Evolutionary conservation across 305 asterid genomes (phyloP).

Genomic region (Rubia tinctorum): DNA sequence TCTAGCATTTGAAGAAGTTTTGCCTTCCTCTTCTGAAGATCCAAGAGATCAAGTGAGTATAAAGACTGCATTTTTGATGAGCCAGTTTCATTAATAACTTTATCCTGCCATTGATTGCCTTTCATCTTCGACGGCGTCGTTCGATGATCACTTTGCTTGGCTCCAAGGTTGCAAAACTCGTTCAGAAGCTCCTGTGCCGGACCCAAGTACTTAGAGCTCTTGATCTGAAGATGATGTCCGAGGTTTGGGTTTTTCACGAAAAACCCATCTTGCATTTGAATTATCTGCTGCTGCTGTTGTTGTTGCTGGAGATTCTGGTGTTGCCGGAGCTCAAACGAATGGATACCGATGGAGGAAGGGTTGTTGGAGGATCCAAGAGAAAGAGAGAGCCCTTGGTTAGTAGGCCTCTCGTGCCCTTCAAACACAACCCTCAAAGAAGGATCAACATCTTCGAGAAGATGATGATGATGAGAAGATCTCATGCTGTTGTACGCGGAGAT

Average conservation of each 20-base stretch:
- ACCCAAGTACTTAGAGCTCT: constrained; percentile 54
- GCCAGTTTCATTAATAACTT: constrained; percentile 25
- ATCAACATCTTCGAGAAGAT: constrained; percentile 27
- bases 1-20: constrained; percentile 83
- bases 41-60: constrained; percentile 65
- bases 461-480: constrained; percentile 14
- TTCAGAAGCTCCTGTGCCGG: constrained; percentile 69
- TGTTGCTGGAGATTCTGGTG: constrained; percentile 14
- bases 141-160: constrained; percentile 23
- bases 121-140: constrained; percentile 29
- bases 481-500: constrained; percentile 32
- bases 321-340: constrained; percentile 62
- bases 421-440: constrained; percentile 54
- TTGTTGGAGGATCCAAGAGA: constrained; percentile 55
- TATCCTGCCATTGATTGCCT: constrained; percentile 34
- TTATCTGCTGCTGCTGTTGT: constrained; percentile 14
- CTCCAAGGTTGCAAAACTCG: constrained; percentile 65
- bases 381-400: constrained; percentile 77
- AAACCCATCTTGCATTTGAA: constrained; percentile 30
- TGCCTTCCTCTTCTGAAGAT: constrained; percentile 71
- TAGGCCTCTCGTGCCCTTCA: constrained; percentile 71
- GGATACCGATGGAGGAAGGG: constrained; percentile 51
- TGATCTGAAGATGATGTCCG: constrained; percentile 31
- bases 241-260: constrained; percentile 25
- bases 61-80: constrained; percentile 43